Base-by-base conservation (phyloP, 2,329 filamentous ascomycete genomes). In the Fusarium haematococcum region DNA sequence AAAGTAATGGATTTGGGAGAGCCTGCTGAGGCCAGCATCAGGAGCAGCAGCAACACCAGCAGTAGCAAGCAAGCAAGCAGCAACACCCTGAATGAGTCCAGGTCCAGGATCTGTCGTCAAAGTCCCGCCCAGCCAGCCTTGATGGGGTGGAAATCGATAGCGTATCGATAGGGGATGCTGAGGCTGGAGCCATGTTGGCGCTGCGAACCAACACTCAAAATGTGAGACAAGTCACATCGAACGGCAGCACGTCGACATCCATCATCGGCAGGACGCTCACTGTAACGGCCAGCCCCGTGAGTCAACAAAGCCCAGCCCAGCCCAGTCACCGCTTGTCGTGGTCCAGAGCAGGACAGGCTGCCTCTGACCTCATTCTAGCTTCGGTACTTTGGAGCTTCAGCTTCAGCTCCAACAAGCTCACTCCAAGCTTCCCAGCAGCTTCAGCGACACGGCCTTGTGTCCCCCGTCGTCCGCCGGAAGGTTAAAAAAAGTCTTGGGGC, bases 401-500 rank as follows among this genome's bases (percentile, higher is more conserved):
- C 63, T 39, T 33, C 50, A 68, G 35, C 54, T 68, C 58, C 33
- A 16, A 68, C 27, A 32, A 54, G 50, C 50, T 54, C 50, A n/a
- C 57, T 60, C 48, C 41, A 33, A 57, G 48, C 57, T 65, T 50
- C 50, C 48, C 48, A 52, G 48, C 18, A 41, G 54, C 41, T 63
- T 48, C 41, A 63, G 65, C 61, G 71, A 63, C 65, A 45, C 59
- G 59, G 62, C 56, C 61, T 60, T 69, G 66, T 71, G 65, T 48
- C 67, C 52, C 52, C 69, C 71, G 71, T 71, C 67, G 52, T 63
- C 65, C 45, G 45, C 58, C 65, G 65, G 70, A 68, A 68, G 71
- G 63, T 64, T 52, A 72, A 62, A 60, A 73, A 70, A 33, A 39
- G 32, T 27, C 66, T 67, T 65, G 61, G 73, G 69, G 75, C 77